Evolutionary conservation across 805 yeast genomes (phyloP).

Genomic region (Ogataea nonfermentans): DNA sequence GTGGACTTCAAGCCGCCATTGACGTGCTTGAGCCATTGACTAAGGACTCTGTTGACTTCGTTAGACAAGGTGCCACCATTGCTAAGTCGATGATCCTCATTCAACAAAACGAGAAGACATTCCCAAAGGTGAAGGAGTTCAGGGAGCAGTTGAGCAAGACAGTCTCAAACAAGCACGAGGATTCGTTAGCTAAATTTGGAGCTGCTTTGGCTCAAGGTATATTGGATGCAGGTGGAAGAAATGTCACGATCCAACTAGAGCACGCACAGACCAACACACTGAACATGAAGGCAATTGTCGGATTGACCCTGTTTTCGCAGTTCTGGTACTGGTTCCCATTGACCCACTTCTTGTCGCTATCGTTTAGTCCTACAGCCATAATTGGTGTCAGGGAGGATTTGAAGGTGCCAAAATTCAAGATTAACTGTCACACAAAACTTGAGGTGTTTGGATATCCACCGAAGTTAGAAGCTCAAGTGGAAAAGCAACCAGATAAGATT

Average conservation of each 20-base stretch:
- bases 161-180: slow-evolving; percentile 88
- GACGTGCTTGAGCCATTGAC: slow-evolving; percentile 91
- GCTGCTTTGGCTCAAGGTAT: slow-evolving; percentile 97
- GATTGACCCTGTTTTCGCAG: slow-evolving; percentile 84
- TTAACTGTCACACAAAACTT: slow-evolving; percentile 78
- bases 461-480: slow-evolving; percentile 72
- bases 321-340: slow-evolving; percentile 99
- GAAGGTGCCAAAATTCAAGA: slow-evolving; percentile 78
- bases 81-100: slow-evolving; percentile 89
- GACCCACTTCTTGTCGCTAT: slow-evolving; percentile 86
- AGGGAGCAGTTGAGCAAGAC: slow-evolving; percentile 72
- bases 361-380: slow-evolving; percentile 89
- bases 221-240: slow-evolving; percentile 97
- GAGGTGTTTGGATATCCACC: slow-evolving; percentile 88
- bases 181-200: slow-evolving; percentile 95
- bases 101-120: slow-evolving; percentile 78
- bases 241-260: slow-evolving; percentile 90
- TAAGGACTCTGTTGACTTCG: slow-evolving; percentile 94
- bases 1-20: slow-evolving; percentile 82
- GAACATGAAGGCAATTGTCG: slow-evolving; percentile 88
- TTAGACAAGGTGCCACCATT: slow-evolving; percentile 95
- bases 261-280: slow-evolving; percentile 85
- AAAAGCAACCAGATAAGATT: slow-evolving; percentile 82
- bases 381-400: slow-evolving; percentile 84
- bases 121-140: slow-evolving; percentile 75